These are phyloP conservation scores for Cryptococcus deneoformans DNA, from an alignment of 1,284 basidiomycete species.

Conservation along the genomic window DNA sequence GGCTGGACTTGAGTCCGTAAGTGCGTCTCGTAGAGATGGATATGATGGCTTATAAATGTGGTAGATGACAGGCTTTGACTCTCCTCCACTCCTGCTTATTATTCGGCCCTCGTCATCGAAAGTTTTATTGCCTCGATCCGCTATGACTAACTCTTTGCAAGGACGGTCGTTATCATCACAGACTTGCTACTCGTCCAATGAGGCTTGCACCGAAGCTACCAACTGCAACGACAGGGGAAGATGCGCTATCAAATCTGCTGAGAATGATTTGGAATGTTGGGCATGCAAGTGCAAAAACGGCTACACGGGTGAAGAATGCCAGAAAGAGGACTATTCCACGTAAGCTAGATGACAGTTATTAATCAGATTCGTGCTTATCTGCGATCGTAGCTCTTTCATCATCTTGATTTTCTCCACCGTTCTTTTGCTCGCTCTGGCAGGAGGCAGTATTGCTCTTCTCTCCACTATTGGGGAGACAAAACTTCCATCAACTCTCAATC, in stretches of 20 bases:
- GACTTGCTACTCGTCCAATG: conserved; percentile 35
- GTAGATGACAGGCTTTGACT: conserved; percentile 42
- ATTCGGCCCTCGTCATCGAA: conserved; percentile 19
- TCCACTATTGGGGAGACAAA: conserved; percentile 42
- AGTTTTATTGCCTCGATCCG: conserved; percentile 9
- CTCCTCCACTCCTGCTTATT: conserved; percentile 44
- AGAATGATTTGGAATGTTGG: conserved; percentile 36
- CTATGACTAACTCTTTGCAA: conserved; percentile 3
- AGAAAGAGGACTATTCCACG: conserved; percentile 44
- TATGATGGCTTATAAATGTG: not conserved
- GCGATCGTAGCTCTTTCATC: conserved; percentile 32
- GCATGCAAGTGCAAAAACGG: conserved; percentile 36
- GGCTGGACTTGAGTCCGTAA: conserved; percentile 42
- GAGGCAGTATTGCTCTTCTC: conserved; percentile 36
- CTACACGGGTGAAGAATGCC: conserved; percentile 36
- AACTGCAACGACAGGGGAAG: conserved; percentile 34
- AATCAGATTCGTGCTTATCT: not conserved
- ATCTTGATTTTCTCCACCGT: conserved; percentile 42
- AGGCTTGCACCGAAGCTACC: conserved; percentile 30
- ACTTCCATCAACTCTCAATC: conserved; percentile 46
- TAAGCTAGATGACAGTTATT: conserved; percentile 16
- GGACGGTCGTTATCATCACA: conserved; percentile 16
- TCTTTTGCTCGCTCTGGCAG: conserved; percentile 25
- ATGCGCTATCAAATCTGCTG: conserved; percentile 27
- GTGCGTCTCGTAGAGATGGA: conserved; percentile 3